phyloP scores from a whole-genome alignment of 1,284 basidiomycete genomes.

The Violaceomyces palustris region DNA sequence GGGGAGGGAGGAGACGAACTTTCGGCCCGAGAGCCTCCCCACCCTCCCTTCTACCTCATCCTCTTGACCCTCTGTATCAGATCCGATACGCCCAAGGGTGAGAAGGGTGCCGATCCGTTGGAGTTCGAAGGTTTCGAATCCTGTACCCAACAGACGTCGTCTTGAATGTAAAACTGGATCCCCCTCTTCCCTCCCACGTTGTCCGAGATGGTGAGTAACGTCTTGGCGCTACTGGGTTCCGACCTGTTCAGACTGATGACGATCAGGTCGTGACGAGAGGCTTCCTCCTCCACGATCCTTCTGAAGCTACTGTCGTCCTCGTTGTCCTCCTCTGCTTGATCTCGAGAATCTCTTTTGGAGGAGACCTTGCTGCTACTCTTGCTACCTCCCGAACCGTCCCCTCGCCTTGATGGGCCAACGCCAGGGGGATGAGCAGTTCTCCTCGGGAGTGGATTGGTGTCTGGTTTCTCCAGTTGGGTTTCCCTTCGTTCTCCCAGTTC shows the following conservation, averaged over 20 bases:
- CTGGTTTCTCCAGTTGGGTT: slow-evolving; percentile 57
- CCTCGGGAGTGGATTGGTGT: slow-evolving; percentile 58
- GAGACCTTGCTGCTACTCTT: neutral
- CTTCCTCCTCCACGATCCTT: slow-evolving; percentile 79
- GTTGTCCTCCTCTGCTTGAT: slow-evolving; percentile 3
- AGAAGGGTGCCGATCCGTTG: too few relatives aligned
- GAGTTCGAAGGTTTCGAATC: too few relatives aligned
- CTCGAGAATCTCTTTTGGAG: neutral
- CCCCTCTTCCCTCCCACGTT: slow-evolving; percentile 77
- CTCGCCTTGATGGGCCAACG: neutral
- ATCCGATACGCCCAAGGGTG: too few relatives aligned
- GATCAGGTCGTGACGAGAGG: slow-evolving; percentile 74
- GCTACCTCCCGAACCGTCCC: neutral
- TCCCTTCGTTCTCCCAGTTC: slow-evolving; percentile 57
- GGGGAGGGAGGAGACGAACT: too few relatives aligned
- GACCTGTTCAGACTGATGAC: slow-evolving; percentile 78
- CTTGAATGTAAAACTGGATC: slow-evolving; percentile 72
- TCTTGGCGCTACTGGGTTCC: slow-evolving; percentile 76
- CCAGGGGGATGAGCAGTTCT: slow-evolving; percentile 4
- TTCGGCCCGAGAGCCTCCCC: too few relatives aligned
- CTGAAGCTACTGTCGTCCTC: slow-evolving; percentile 65
- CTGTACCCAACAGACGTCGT: slow-evolving; percentile 67
- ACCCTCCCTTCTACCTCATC: too few relatives aligned
- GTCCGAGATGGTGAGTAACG: slow-evolving; percentile 70
- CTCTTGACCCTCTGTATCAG: too few relatives aligned